A percentile compares a stretch with the other conserved stretches of the same genome.
These are phyloP conservation scores for Acacia acuminata DNA, from an alignment of 306 rosid species.

Conservation along the genomic window DNA sequence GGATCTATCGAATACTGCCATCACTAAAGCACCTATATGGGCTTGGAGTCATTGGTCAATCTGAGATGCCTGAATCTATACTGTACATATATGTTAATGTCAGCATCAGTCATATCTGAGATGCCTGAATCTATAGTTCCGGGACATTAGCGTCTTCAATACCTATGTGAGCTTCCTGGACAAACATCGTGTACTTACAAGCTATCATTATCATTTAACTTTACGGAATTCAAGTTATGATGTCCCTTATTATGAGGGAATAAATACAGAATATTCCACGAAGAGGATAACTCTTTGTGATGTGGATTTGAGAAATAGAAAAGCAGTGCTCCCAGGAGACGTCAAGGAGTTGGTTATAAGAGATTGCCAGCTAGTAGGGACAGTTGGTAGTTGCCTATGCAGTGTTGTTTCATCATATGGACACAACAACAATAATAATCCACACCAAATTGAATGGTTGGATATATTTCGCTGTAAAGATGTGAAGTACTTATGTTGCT, in stretches of 20 bases:
- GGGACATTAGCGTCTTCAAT: not conserved
- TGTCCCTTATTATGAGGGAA: no score
- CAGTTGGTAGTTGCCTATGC: no score
- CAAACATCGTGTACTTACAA: not conserved
- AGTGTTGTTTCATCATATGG: no score
- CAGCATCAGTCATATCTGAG: not conserved
- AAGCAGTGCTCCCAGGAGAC: not conserved
- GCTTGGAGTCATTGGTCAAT: not conserved
- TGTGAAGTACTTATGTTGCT: not conserved
- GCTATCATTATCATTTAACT: not conserved
- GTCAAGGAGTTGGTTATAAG: not conserved
- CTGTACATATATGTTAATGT: no score
- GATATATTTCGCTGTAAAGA: accelerated
- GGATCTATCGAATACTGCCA: not conserved
- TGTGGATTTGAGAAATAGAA: not conserved
- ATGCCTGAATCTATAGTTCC: not conserved
- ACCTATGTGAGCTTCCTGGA: not conserved
- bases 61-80: not conserved
- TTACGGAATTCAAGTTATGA: not conserved
- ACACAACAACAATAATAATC: no score
- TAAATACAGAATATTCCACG: not conserved
- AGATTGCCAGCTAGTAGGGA: no score
- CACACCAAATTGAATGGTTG: not conserved
- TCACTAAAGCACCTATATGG: not conserved
- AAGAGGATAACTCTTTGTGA: not conserved